Conservation (phyloP, 306 rosid genomes). For the Sesbania bispinosa region DNA sequence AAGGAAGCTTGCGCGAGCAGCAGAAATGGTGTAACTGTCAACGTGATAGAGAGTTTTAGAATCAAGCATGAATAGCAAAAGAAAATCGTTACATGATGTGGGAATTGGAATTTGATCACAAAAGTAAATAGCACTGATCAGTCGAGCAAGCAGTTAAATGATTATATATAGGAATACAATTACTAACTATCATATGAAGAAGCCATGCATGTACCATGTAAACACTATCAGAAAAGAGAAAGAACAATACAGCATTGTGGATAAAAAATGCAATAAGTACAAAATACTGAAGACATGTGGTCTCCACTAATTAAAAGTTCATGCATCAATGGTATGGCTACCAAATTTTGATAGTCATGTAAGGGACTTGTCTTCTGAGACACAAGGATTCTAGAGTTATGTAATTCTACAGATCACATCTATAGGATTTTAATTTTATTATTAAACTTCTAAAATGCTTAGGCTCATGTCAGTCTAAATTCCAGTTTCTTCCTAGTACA, state of each 20-base stretch:
- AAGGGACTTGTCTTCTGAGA: too few species aligned
- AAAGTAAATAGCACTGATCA: not conserved
- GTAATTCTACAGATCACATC: not conserved
- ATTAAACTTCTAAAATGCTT: not conserved
- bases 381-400: not conserved
- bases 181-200: not conserved
- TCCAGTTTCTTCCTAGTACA: not conserved
- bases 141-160: not conserved
- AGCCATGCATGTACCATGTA: not conserved
- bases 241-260: too few species aligned
- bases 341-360: too few species aligned
- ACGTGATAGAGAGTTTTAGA: not conserved
- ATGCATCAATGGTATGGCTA: too few species aligned
- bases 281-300: too few species aligned
- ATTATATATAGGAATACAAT: not conserved
- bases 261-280: too few species aligned
- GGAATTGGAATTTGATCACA: not conserved
- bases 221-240: too few species aligned
- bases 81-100: not conserved
- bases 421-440: not conserved
- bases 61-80: not conserved
- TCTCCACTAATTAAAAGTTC: too few species aligned
- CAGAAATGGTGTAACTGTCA: slow-evolving; percentile 73
- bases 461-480: not conserved
- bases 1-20: slow-evolving; percentile 82